Conservation (phyloP, 116 monocot species). For the Phalaenopsis hybrid region DNA sequence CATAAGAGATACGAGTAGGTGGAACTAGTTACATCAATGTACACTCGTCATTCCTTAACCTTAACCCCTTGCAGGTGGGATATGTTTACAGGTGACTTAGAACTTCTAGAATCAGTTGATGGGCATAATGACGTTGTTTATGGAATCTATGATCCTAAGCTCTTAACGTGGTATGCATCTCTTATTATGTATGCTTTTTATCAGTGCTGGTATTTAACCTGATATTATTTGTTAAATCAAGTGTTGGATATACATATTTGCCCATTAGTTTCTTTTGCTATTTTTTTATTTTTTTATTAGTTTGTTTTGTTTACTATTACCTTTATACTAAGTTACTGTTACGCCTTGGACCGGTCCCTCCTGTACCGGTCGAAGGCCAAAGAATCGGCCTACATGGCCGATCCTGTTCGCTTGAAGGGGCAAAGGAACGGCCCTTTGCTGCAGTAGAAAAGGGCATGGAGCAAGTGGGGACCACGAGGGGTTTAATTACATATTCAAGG, state of each 20-base stretch:
- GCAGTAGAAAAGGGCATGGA: too few species aligned
- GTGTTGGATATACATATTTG: not conserved
- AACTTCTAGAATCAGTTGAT: conserved; percentile 59
- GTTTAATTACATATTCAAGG: too few species aligned
- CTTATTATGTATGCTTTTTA: not conserved
- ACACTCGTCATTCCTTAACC: conserved; percentile 1
- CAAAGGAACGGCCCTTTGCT: too few species aligned
- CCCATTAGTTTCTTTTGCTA: not conserved
- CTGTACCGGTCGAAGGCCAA: too few species aligned
- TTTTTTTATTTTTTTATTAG: too few species aligned
- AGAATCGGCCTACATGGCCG: too few species aligned
- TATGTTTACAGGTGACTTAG: conserved; percentile 70
- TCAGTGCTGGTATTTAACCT: not conserved
- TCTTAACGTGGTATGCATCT: conserved; percentile 40
- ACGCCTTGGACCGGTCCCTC: too few species aligned
- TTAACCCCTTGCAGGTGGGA: conserved; percentile 74
- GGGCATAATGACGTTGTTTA: conserved; percentile 92
- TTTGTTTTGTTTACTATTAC: not conserved
- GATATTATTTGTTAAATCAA: not conserved
- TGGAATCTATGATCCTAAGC: conserved; percentile 75
- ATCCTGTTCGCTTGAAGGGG: too few species aligned
- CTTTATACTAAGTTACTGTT: not conserved
- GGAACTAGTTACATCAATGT: conserved; percentile 6
- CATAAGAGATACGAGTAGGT: conserved; percentile 87
- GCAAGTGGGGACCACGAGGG: too few species aligned